Evolutionary conservation across 169 alveolate species (phyloP).

Genomic region (Plasmodium knowlesi): DNA sequence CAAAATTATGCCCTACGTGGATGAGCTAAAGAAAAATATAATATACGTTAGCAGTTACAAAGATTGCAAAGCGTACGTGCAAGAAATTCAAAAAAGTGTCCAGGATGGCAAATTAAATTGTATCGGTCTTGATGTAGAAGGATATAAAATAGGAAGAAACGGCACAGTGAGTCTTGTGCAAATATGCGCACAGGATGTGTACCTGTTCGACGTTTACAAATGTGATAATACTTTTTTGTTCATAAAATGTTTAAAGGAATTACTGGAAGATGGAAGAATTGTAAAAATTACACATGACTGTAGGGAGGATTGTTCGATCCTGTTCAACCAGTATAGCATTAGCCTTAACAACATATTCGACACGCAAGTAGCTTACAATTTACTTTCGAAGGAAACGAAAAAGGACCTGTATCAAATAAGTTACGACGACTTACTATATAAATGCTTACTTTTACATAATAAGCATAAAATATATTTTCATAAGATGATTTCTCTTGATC

Average conservation of each 20-base stretch:
- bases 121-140: conserved; percentile 52
- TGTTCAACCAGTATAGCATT: conserved; percentile 40
- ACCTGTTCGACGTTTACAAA: conserved; percentile 50
- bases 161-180: conserved; percentile 54
- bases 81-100: conserved; percentile 11
- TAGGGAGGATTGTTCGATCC: conserved; percentile 55
- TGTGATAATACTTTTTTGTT: conserved; percentile 43
- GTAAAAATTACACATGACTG: conserved; percentile 53
- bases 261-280: conserved; percentile 12
- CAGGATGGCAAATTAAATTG: background rate
- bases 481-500: conserved; percentile 31
- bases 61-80: conserved; percentile 23
- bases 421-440: conserved; percentile 42
- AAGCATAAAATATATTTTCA: conserved; percentile 67
- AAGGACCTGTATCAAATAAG: conserved; percentile 56
- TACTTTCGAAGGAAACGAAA: conserved; percentile 31
- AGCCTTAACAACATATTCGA: conserved; percentile 34
- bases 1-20: conserved; percentile 15
- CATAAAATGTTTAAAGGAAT: conserved; percentile 14
- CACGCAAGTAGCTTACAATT: conserved; percentile 54
- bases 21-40: conserved; percentile 26
- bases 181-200: conserved; percentile 33
- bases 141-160: conserved; percentile 50
- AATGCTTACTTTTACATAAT: conserved; percentile 50
- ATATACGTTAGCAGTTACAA: conserved; percentile 26